Evolutionary conservation across 2,329 filamentous ascomycete genomes (phyloP).

Genomic region (Endocalyx cinctus): DNA sequence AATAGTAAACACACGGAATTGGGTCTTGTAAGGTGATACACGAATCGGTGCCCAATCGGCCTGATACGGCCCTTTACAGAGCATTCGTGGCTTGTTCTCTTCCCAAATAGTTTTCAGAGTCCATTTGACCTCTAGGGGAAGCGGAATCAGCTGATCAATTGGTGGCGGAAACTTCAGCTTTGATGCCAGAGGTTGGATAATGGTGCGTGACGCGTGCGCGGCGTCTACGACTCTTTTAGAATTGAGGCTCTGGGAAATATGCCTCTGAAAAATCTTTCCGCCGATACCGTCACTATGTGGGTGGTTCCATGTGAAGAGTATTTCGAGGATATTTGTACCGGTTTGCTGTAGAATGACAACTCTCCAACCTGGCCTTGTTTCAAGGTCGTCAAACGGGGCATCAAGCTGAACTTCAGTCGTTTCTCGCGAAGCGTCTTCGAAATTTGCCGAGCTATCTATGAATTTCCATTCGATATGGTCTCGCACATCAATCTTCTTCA

Average conservation of each 20-base stretch:
- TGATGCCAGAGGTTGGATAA: neutral
- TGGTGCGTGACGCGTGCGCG: too few species aligned
- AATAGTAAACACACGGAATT: conserved; percentile 9
- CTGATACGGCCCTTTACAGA: too few species aligned
- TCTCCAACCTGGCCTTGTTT: conserved; percentile 15
- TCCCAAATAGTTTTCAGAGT: neutral
- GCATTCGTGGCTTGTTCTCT: neutral
- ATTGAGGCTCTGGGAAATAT: neutral
- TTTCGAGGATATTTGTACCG: conserved; percentile 9
- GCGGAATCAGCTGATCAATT: neutral
- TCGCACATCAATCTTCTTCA: conserved; percentile 13
- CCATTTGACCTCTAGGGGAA: neutral
- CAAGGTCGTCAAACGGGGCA: conserved; percentile 9
- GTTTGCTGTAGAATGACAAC: conserved; percentile 9
- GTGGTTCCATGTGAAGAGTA: conserved; percentile 8
- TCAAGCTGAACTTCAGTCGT: conserved; percentile 12
- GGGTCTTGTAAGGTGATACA: conserved; percentile 9
- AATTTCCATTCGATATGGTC: conserved; percentile 16
- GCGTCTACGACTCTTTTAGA: too few species aligned
- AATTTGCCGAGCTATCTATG: conserved; percentile 3
- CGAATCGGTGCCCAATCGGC: conserved; percentile 10
- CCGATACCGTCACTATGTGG: conserved; percentile 1
- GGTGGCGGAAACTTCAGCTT: neutral
- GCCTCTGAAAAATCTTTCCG: neutral
- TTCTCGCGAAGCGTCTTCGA: conserved; percentile 6